Evolutionary conservation across 306 rosid genomes (phyloP), one percentile per base, ranked within the genome.

Genomic region (Hippophae tibetana): DNA sequence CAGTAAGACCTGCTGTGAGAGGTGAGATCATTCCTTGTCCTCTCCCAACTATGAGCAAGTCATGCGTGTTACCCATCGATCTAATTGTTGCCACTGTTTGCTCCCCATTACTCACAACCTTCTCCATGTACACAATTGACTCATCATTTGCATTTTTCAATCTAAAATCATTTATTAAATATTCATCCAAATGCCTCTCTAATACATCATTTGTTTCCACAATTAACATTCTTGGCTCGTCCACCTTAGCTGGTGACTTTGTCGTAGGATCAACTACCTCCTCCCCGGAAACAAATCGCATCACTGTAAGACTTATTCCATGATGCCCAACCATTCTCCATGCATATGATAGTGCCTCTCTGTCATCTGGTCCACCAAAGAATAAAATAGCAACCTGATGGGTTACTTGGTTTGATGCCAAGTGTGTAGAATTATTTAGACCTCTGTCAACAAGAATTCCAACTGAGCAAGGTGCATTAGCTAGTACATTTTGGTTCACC

Each of bases 341-440:
- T n/a, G 84, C 81, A 45, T 78, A 55, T 2, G 79, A 74, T 7
- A 82, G 57, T 25, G 96, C 94, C 62, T 82, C 86, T 5, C 84
- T 72, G 42, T 84, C 96, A 42, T 84, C 89, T 0, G 79, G 64
- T 5, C 95, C 81, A 5, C 81, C 76, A 0, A 75, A 31, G 73
- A 71, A 75, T 38, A 79, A 14, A 55, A 75, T 41, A n/a, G 78
- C 81, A 0, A 75, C 52, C 23, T 55, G 70, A 11, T 56, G 54
- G 8, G 23, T 14, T 61, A 10, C 38, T 14, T 48, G 70, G 66
- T 6, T 61, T 61, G 2, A 14, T 18, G 27, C 9, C 31, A 9
- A 5, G 42, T 2, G 18, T 4, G 14, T 43, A 52, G 74, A 31
- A 26, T 23, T 7, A 14, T 38, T 10, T 7, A 72, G 57, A 9